Base-by-base conservation (phyloP, 225 moss, liverwort and hornwort species). In the Thuidium tamariscinum region DNA sequence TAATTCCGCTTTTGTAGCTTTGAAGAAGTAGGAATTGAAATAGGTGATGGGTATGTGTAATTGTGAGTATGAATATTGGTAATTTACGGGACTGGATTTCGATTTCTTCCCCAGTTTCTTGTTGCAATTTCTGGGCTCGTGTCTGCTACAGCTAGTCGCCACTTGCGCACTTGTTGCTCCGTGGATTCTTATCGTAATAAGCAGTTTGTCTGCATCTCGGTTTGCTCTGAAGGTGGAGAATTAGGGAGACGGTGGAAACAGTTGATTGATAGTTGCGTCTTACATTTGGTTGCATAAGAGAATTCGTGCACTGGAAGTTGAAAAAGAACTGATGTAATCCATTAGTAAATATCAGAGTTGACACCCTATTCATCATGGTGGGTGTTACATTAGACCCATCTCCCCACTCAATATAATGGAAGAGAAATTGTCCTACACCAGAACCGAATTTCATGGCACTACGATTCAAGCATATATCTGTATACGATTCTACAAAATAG, bases 341-440 rank as follows among this genome's bases (percentile, higher is more conserved):
- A 39, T 13, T 62, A 62, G 7, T 30, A 30, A 14, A 15, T 16
- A 15, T 14, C 32, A 32, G 62, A 64, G 34, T 18, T 9, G 18
- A 69, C 41, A 41, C 8, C 15, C 25, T 69, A 27, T 17, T 30
- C 6, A 17, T 44, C 10, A 29, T 29, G 17, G 6, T 17, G 29
- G 3, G 1, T 72, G 29, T 17, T 17, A 1, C 0, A 29, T 0
- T 17, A 29, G 29, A 17, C 29, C 29, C 16, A 8, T 46, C 46
- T 46, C 6, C 46, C 46, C 11, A 27, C 0, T 46, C 5, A 71
- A 29, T 17, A 30, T 46, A 46, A 10, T 44, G 44, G 71, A 46
- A 46, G 7, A 30, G 19, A 46, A 72, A 11, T 32, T 18, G 17
- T 46, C 10, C 71, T 29, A 6, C 46, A 5, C 27, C 27, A 10